These are phyloP conservation scores for Pseudocercospora ulei DNA, from an alignment of 2,329 filamentous ascomycete genomes.

Conservation along the genomic window DNA sequence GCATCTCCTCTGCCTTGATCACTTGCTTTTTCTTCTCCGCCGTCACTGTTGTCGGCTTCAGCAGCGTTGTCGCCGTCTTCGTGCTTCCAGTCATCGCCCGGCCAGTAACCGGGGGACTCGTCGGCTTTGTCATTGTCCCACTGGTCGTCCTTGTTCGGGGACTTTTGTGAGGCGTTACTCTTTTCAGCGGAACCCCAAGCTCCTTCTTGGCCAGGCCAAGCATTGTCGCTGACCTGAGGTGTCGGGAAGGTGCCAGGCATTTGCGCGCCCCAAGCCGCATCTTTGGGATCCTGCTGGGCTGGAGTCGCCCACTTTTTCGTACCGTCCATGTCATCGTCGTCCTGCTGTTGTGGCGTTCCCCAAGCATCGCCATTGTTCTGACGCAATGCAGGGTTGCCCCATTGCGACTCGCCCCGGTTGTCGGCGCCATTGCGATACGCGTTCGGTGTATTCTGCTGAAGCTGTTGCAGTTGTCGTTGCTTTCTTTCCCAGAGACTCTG, in stretches of 20 bases:
- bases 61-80: not conserved
- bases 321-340: conserved; percentile 13
- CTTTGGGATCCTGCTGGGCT: conserved; percentile 3
- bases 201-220: conserved; percentile 1
- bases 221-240: not conserved
- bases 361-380: not conserved
- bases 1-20: conserved; percentile 1
- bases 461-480: conserved; percentile 11
- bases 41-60: not conserved
- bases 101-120: not conserved
- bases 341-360: not conserved
- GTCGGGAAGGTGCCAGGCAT: conserved; percentile 2
- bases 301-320: conserved; percentile 8
- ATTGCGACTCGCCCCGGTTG: not conserved
- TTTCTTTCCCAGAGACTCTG: conserved; percentile 11
- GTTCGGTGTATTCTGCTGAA: conserved; percentile 3
- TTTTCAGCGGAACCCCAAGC: not conserved
- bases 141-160: too few species aligned
- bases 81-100: not conserved
- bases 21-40: not conserved
- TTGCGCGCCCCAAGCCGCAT: conserved; percentile 1
- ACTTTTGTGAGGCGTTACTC: conserved; percentile 3
- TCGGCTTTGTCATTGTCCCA: not conserved
- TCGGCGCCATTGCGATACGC: not conserved
- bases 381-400: not conserved